Conservation (phyloP, 1,284 basidiomycete genomes). For the Athelia sp. region DNA sequence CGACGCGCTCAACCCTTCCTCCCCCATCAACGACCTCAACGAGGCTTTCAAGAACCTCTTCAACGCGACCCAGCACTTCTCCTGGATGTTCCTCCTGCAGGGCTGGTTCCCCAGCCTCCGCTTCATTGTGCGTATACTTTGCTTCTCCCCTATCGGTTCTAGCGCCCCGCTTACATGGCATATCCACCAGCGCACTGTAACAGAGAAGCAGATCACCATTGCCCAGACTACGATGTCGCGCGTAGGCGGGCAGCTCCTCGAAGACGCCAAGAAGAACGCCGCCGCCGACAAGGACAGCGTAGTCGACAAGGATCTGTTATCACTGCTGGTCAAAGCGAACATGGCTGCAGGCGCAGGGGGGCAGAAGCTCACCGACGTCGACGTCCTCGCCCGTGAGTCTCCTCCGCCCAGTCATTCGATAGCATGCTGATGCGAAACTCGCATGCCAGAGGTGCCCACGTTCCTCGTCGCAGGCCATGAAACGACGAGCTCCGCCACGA, state of each 20-base stretch:
- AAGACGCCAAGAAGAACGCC: conserved; percentile 35
- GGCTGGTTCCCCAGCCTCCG: conserved; percentile 34
- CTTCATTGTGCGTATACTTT: conserved; percentile 29
- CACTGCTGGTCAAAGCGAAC: conserved; percentile 60
- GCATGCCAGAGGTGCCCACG: conserved; percentile 27
- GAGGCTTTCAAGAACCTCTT: conserved; percentile 43
- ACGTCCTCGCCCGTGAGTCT: conserved; percentile 67
- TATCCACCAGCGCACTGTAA: conserved; percentile 12
- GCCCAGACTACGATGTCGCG: conserved; percentile 17
- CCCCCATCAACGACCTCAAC: conserved; percentile 39
- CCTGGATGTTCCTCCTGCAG: conserved; percentile 28
- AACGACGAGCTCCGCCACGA: conserved; percentile 52
- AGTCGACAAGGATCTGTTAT: conserved; percentile 43
- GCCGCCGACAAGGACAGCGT: conserved; percentile 25
- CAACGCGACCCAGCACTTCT: conserved; percentile 17
- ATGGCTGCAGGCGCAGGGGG: conserved; percentile 49
- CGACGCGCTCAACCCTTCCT: conserved; percentile 32
- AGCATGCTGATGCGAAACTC: neutral
- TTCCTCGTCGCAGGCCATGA: conserved; percentile 74
- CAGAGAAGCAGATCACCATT: conserved; percentile 3
- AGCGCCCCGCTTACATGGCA: neutral
- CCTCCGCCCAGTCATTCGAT: neutral
- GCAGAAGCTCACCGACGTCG: conserved; percentile 65
- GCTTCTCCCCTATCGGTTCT: too few species aligned
- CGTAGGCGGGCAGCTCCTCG: conserved; percentile 42